These are phyloP conservation scores for Apodospora peruviana DNA, from an alignment of 495 filamentous ascomycete genomes.

Conservation along the genomic window DNA sequence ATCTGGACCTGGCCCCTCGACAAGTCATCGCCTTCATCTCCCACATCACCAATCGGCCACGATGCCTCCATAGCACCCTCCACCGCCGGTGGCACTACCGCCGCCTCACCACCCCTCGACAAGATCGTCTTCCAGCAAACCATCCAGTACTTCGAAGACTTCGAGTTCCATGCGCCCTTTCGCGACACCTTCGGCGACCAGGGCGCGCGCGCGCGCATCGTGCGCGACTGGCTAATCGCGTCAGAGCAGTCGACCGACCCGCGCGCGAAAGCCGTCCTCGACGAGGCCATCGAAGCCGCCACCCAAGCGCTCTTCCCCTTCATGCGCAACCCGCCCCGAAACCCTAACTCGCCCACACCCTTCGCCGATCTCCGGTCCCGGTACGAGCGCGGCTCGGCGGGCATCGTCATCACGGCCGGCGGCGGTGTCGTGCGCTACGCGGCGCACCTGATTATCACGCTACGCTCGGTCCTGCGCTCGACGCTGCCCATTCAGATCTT, in stretches of 20 bases:
- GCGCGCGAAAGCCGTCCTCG: background rate
- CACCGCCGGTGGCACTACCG: background rate
- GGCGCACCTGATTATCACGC: background rate
- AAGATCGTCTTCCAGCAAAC: background rate
- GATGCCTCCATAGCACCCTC: background rate
- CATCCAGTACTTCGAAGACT: background rate
- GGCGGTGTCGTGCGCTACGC: background rate
- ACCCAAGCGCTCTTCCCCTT: background rate
- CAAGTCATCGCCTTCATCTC: background rate
- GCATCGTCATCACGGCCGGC: background rate
- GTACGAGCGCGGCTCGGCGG: background rate
- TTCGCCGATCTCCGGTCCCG: background rate
- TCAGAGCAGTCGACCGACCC: background rate
- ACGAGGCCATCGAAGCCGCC: background rate
- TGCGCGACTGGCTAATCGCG: background rate
- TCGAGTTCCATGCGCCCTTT: background rate
- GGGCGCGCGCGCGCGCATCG: background rate
- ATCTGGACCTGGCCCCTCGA: too few species aligned
- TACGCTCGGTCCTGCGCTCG: background rate
- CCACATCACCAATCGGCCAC: background rate
- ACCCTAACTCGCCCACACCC: background rate
- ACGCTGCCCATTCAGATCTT: background rate
- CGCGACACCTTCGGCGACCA: background rate
- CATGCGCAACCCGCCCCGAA: background rate
- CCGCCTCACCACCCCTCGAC: background rate